Percentiles rank a stretch among this genome's conserved stretches.
These are phyloP conservation scores for Aspergillus sclerotiicarbonarius DNA, from an alignment of 495 filamentous ascomycete species.

Conservation along the genomic window DNA sequence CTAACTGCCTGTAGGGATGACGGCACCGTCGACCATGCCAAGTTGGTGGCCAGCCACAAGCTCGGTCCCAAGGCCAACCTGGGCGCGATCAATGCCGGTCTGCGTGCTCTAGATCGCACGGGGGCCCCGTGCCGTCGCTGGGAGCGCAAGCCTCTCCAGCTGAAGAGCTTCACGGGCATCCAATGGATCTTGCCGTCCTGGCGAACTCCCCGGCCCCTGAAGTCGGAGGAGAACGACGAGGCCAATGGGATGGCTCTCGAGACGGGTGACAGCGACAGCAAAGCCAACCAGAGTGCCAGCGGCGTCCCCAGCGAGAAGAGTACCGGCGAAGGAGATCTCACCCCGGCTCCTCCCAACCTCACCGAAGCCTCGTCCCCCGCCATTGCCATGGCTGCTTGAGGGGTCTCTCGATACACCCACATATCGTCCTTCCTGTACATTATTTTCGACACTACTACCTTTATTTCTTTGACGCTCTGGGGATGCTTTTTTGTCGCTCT, in stretches of 20 bases:
- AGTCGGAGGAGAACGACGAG: slow-evolving; percentile 36
- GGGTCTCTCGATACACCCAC: not conserved
- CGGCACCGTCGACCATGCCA: slow-evolving; percentile 53
- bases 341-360: slow-evolving; percentile 39
- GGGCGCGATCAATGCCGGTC: slow-evolving; percentile 93
- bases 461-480: slow-evolving; percentile 10
- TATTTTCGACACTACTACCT: slow-evolving; percentile 19
- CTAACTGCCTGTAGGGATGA: slow-evolving; percentile 54
- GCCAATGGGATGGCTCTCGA: slow-evolving; percentile 37
- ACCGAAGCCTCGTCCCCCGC: slow-evolving; percentile 47
- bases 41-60: slow-evolving; percentile 58
- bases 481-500: too few relatives aligned
- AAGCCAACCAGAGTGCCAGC: slow-evolving; percentile 67
- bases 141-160: slow-evolving; percentile 72
- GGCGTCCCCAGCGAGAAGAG: slow-evolving; percentile 66
- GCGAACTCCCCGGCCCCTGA: slow-evolving; percentile 64
- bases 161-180: slow-evolving; percentile 93
- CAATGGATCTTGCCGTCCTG: slow-evolving; percentile 82
- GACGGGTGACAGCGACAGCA: slow-evolving; percentile 70
- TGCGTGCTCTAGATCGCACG: slow-evolving; percentile 87
- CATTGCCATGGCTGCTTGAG: slow-evolving; percentile 43
- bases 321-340: slow-evolving; percentile 55
- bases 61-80: slow-evolving; percentile 97
- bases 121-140: slow-evolving; percentile 91
- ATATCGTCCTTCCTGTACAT: slow-evolving; percentile 18